Base-by-base conservation (phyloP, 2,329 filamentous ascomycete genomes). In the Ascochyta lentis region DNA sequence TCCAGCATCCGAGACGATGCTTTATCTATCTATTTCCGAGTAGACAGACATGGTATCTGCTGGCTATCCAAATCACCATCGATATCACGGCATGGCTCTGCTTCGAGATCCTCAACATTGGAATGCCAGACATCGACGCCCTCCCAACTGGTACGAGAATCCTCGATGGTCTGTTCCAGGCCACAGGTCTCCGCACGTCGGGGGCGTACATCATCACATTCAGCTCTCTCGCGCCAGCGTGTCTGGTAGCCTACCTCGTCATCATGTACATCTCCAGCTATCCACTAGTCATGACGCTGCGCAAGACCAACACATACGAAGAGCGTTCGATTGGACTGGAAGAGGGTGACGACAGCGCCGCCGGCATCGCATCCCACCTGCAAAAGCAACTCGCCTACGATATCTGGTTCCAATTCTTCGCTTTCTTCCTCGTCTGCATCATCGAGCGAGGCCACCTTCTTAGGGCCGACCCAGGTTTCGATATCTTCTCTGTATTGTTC, bases 291-390 rank as follows among this genome's bases (percentile, higher is more conserved):
- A 85, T 88, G 55, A 86, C 83, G 1, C 84, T 88, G 75, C 83
- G 88, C 26, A 85, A 87, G 68, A 88, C 87, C 35, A 90, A 90
- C 66, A 84, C 89, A 27, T 91, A 91, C 67, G 88, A 90, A 68
- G 87, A 91, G 65, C 80, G 86, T 6, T 87, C 84, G 0, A 77
- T 90, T 1, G 87, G 87, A 0, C 83, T 88, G 29, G 85, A 86
- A 55, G 74, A 67, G 42, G 39, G 58, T 12, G 63, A 61, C 13
- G 54, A 42, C 19, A 61, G 61, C 39, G 46, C 63, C 22, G 53
- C 55, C 15, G 59, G 61, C 15, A 61, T 68, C 2, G 60, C 69
- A 4, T 58, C 79, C 37, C 86, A 89, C 66, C 77, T 89, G 22
- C 82, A 84, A n/a, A 82, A 82, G 6, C 87, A 89, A 69, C 79